phyloP scores from a whole-genome alignment of 2,329 filamentous ascomycete species.

The Fusarium veterinarium region DNA sequence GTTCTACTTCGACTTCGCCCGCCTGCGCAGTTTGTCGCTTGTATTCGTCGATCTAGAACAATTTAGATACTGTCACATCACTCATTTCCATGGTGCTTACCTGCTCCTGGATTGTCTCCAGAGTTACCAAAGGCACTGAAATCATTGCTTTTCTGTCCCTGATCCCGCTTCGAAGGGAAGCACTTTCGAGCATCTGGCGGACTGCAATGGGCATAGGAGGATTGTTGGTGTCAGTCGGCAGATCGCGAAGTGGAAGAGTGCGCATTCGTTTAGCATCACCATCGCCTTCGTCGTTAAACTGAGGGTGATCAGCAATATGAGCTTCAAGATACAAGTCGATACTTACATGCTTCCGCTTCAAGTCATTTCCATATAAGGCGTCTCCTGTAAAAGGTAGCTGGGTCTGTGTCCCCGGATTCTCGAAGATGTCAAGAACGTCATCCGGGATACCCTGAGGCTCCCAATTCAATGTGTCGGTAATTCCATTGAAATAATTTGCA shows the following conservation, averaged over 20 bases:
- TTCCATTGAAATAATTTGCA: constrained; percentile 56
- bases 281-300: constrained; percentile 49
- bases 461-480: constrained; percentile 56
- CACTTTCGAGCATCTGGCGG: constrained; percentile 45
- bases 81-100: constrained; percentile 42
- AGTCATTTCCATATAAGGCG: constrained; percentile 44
- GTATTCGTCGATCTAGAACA: constrained; percentile 46
- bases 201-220: constrained; percentile 50
- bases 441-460: constrained; percentile 60
- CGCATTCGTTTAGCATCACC: constrained; percentile 48
- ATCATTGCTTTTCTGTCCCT: constrained; percentile 39
- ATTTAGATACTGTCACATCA: constrained; percentile 26
- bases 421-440: constrained; percentile 61
- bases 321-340: background rate
- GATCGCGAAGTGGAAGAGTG: constrained; percentile 35
- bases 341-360: constrained; percentile 64
- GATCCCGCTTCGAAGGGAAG: constrained; percentile 14
- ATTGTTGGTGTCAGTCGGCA: constrained; percentile 39
- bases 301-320: background rate
- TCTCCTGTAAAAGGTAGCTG: constrained; percentile 42
- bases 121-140: constrained; percentile 46
- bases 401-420: constrained; percentile 51
- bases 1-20: constrained; percentile 49
- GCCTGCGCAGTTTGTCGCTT: constrained; percentile 42
- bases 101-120: constrained; percentile 55